Percentiles rank a stretch among this genome's conserved stretches.
Evolutionary conservation across 768 basidiomycete genomes (phyloP).

Genomic region (Lyophyllum decastes): DNA sequence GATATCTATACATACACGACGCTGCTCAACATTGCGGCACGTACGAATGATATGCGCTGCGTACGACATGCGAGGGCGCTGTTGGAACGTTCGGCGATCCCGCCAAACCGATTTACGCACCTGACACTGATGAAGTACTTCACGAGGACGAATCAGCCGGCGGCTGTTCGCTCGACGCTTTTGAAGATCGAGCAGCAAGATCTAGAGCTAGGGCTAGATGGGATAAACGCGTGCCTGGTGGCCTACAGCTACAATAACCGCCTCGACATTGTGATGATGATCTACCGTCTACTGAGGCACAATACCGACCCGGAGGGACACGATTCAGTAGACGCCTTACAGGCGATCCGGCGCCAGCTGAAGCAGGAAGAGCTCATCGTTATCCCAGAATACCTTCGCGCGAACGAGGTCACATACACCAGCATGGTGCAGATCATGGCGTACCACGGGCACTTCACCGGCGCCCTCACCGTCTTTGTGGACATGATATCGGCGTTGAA

Average conservation of each 20-base stretch:
- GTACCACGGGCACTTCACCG: slow-evolving; percentile 66
- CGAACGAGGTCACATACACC: slow-evolving; percentile 70
- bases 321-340: slow-evolving; percentile 33
- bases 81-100: slow-evolving; percentile 51
- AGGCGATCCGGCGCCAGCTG: slow-evolving; percentile 37
- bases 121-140: slow-evolving; percentile 61
- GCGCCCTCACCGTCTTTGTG: slow-evolving; percentile 56
- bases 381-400: slow-evolving; percentile 42
- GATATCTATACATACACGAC: slow-evolving; percentile 73
- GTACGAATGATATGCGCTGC: slow-evolving; percentile 42
- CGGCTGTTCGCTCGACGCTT: slow-evolving; percentile 57
- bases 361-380: slow-evolving; percentile 45
- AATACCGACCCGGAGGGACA: slow-evolving; percentile 42
- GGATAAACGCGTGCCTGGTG: slow-evolving; percentile 72
- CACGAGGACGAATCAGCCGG: slow-evolving; percentile 43
- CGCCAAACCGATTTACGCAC: slow-evolving; percentile 64
- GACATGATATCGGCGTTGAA: slow-evolving; percentile 64
- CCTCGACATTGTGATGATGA: slow-evolving; percentile 54
- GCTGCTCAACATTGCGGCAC: slow-evolving; percentile 62
- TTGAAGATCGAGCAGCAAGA: slow-evolving; percentile 50
- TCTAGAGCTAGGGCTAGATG: slow-evolving; percentile 60
- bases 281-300: slow-evolving; percentile 67
- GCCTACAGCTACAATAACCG: slow-evolving; percentile 57
- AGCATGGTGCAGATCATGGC: slow-evolving; percentile 69
- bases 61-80: slow-evolving; percentile 56